Percentiles rank a stretch among this genome's conserved stretches.
phyloP scores from a whole-genome alignment of 192 early-diverging fungal genomes.

The Umbelopsis isabellina region DNA sequence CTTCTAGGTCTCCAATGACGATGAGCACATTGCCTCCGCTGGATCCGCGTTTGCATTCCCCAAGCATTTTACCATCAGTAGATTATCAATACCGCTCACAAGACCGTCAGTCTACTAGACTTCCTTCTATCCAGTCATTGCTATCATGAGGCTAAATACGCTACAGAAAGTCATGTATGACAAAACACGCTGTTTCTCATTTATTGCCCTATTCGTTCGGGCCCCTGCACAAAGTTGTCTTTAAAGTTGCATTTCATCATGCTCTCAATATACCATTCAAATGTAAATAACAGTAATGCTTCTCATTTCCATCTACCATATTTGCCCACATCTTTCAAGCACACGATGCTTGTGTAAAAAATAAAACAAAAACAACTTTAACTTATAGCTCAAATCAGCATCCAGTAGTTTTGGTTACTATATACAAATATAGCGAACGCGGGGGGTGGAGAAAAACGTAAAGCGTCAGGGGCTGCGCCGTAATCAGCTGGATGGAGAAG shows the following conservation, averaged over 20 bases:
- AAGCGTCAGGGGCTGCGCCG: too few species aligned
- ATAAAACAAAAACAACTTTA: too few species aligned
- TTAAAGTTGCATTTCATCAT: neutral
- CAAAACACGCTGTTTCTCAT: conserved; percentile 1
- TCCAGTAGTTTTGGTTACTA: too few species aligned
- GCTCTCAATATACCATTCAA: conserved; percentile 6
- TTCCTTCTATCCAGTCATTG: conserved; percentile 7
- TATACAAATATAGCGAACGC: too few species aligned
- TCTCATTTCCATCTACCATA: too few species aligned
- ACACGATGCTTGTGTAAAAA: too few species aligned
- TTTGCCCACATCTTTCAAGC: too few species aligned
- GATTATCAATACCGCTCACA: neutral
- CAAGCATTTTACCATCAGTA: neutral
- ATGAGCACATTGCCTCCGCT: conserved; percentile 2
- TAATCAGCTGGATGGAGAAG: too few species aligned
- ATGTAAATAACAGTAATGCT: neutral
- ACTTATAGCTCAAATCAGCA: too few species aligned
- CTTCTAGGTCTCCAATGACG: neutral
- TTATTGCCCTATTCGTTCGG: neutral
- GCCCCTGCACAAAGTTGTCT: neutral
- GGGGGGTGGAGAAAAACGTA: too few species aligned
- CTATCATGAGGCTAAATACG: neutral
- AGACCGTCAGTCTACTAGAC: neutral
- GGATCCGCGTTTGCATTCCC: neutral
- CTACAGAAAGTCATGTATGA: neutral